Conservation (phyloP, 1,284 basidiomycete species). For the Heterobasidion irregulare region DNA sequence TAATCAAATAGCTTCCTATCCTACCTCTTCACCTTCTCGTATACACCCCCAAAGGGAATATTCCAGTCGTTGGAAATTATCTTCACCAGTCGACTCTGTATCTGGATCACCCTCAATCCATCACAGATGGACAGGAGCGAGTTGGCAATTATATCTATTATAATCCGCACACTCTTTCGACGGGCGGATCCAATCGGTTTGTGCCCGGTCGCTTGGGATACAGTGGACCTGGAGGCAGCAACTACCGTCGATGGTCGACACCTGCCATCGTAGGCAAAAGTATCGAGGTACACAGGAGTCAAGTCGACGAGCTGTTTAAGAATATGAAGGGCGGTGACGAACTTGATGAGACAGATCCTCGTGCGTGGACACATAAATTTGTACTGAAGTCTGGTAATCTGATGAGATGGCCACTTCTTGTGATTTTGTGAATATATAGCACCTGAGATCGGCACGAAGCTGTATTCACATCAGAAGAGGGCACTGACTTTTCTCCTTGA, state of each 20-base stretch:
- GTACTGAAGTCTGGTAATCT: neutral
- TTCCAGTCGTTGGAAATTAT: constrained; percentile 71
- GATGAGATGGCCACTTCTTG: neutral
- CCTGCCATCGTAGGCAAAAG: constrained; percentile 63
- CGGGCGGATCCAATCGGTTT: constrained; percentile 51
- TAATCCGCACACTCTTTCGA: constrained; percentile 84
- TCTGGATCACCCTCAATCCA: constrained; percentile 69
- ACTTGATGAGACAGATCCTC: constrained; percentile 76
- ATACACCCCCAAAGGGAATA: constrained; percentile 89
- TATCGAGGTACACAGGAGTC: constrained; percentile 87
- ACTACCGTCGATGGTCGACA: constrained; percentile 46
- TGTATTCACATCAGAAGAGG: constrained; percentile 98
- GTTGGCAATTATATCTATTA: constrained; percentile 62
- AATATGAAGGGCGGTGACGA: constrained; percentile 83
- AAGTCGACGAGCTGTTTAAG: constrained; percentile 92
- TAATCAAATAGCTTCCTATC: constrained; percentile 54
- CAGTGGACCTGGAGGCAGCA: constrained; percentile 30
- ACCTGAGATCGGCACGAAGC: constrained; percentile 76
- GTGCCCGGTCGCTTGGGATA: constrained; percentile 31
- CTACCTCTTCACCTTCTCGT: constrained; percentile 81
- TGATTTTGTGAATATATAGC: constrained; percentile 29
- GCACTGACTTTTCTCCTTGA: constrained; percentile 96
- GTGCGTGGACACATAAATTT: constrained; percentile 33
- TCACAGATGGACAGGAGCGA: constrained; percentile 21
- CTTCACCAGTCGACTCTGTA: constrained; percentile 62